Evolutionary conservation across 768 basidiomycete genomes (phyloP).

Genomic region (Lepiota venenata): DNA sequence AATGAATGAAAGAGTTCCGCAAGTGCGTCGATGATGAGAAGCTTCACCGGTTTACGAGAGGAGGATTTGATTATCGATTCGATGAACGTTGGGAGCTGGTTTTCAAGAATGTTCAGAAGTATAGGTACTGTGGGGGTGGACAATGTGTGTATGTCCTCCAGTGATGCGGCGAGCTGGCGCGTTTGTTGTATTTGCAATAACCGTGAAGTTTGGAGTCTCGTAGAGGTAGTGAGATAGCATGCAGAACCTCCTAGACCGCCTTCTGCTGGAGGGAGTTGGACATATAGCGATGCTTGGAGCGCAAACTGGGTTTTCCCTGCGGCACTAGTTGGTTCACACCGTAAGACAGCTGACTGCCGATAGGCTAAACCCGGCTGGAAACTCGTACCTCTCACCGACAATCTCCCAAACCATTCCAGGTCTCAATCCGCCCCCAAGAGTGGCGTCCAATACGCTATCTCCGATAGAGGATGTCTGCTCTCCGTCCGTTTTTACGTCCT

Average conservation of each 20-base stretch:
- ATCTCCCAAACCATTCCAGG: conserved; percentile 86
- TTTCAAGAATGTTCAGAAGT: conserved; percentile 52
- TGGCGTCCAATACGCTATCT: conserved; percentile 60
- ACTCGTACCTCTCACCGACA: conserved; percentile 77
- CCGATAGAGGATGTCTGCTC: conserved; percentile 68
- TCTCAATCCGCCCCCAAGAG: conserved; percentile 76
- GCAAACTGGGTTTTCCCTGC: conserved; percentile 95
- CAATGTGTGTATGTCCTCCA: conserved; percentile 62
- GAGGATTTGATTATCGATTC: conserved; percentile 24
- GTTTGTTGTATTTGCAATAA: conserved; percentile 60
- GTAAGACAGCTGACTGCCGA: neutral
- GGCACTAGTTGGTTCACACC: conserved; percentile 48
- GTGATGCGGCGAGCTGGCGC: conserved; percentile 40
- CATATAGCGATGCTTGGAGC: conserved; percentile 75
- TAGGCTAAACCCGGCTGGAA: neutral
- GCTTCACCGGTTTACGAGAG: conserved; percentile 56
- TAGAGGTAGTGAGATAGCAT: conserved; percentile 77
- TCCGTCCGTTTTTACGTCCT: conserved; percentile 30
- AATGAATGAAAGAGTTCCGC: conserved; percentile 77
- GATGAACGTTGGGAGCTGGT: conserved; percentile 52
- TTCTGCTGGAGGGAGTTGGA: conserved; percentile 59
- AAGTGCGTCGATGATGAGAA: conserved; percentile 86
- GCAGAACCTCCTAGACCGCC: conserved; percentile 65
- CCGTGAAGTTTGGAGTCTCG: conserved; percentile 63
- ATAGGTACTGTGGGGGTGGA: conserved; percentile 50